Evolutionary conservation across 495 filamentous ascomycete genomes (phyloP), one percentile per base, ranked within the genome.

Genomic region (Aspergillus carlsbadensis): DNA sequence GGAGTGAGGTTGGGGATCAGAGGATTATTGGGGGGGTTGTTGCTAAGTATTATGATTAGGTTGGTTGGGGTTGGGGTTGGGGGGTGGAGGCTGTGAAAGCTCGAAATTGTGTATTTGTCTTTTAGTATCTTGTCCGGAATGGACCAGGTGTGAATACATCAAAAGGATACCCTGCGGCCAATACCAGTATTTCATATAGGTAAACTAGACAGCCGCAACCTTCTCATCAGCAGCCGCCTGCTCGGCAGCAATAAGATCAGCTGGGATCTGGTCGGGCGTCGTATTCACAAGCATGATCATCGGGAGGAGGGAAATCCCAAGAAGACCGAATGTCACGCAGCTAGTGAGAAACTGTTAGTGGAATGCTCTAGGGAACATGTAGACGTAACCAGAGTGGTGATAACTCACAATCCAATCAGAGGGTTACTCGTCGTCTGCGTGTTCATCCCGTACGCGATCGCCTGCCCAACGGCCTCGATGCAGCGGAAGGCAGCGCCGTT

Each of bases 401-500:
- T 6, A 56, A 65, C 64, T 5, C 62, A 69, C 66, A 69, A 69
- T 62, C 66, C 66, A 45, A 59, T 34, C 3, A 69, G 35, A 21
- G 64, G 64, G 24, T 64, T 45, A 53, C 57, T 65, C 17, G 62
- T 61, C 8, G 65, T 69, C 22, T 69, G 62, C 34, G 66, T 69
- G 36, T 69, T 69, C 64, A 69, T 69, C 10, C 64, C 62, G 10
- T 69, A 69, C 5, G 66, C 51, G 54, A 69, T 60, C 6, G 66
- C 66, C 41, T 69, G 66, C 11, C 66, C 66, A 24, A 69, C 41
- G 10, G 66, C 66, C 46, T 69, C 66, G 14, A 69, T 67, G 22
- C 64, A 69, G 48, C 66, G 54, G 33, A 69, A 69, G 15, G 64
- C 64, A 43, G 66, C 66, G 6, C 66, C 66, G 56, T 66, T 69